Conservation (phyloP, 1,284 basidiomycete species). For the Inonotus hispidus region DNA sequence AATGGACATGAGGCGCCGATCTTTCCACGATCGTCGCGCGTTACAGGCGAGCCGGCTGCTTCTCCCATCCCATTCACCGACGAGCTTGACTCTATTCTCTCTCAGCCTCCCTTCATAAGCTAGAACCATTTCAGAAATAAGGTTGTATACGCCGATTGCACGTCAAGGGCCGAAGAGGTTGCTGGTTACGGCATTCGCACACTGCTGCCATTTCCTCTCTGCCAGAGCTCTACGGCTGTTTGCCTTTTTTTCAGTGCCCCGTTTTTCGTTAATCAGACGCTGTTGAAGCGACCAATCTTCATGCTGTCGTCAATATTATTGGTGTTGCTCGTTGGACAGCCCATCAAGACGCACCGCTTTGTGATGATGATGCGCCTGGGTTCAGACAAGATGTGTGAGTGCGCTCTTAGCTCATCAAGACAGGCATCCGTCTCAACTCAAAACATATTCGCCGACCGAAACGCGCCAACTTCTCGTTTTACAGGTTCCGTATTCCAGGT, state of each 20-base stretch:
- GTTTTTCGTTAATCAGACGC: background rate
- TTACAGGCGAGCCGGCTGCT: background rate
- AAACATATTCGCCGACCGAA: slow-evolving; percentile 1
- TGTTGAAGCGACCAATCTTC: background rate
- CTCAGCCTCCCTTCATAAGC: background rate
- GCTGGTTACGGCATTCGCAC: background rate
- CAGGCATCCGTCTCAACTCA: slow-evolving; percentile 7
- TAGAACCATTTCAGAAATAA: too few species aligned
- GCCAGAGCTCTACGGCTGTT: background rate
- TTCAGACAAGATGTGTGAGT: slow-evolving; percentile 6
- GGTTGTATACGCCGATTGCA: too few species aligned
- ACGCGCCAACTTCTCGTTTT: slow-evolving; percentile 7
- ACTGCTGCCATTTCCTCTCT: background rate
- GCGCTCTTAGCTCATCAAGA: slow-evolving; percentile 3
- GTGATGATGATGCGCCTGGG: background rate
- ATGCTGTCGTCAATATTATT: background rate
- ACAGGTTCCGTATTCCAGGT: background rate
- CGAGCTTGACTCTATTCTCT: background rate
- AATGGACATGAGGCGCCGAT: background rate
- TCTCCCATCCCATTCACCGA: background rate
- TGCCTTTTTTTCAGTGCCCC: background rate
- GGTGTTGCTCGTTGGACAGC: background rate
- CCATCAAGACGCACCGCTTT: background rate
- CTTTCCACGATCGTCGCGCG: background rate
- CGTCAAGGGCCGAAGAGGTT: background rate